Conservation (phyloP, 2,329 filamentous ascomycete genomes). For the Fusarium nodosum region DNA sequence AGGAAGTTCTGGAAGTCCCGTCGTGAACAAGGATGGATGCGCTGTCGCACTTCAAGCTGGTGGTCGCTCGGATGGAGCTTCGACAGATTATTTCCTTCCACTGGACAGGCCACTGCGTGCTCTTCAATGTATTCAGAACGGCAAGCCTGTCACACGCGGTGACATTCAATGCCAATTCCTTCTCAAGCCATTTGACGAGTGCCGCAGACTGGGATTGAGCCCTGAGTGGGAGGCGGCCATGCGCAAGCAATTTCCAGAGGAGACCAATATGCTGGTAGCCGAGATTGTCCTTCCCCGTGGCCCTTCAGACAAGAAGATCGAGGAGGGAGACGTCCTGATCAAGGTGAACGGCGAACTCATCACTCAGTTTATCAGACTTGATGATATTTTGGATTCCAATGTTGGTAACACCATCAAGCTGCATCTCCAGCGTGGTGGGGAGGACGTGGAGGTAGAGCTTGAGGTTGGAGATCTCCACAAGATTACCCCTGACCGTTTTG, state of each 20-base stretch:
- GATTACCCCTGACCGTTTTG: conserved; percentile 96
- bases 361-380: conserved; percentile 91
- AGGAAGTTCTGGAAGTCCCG: conserved; percentile 97
- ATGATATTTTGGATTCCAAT: conserved; percentile 90
- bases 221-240: conserved; percentile 89
- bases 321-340: conserved; percentile 93
- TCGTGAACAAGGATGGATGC: conserved; percentile 93
- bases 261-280: conserved; percentile 96
- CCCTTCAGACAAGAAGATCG: conserved; percentile 86
- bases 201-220: conserved; percentile 86
- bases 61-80: conserved; percentile 91
- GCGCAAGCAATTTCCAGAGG: conserved; percentile 85
- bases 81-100: conserved; percentile 97
- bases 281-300: conserved; percentile 95
- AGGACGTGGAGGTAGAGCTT: conserved; percentile 87
- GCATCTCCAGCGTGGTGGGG: conserved; percentile 87
- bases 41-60: conserved; percentile 95
- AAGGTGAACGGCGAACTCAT: conserved; percentile 94
- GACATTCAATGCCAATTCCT: conserved; percentile 99
- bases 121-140: conserved; percentile 84
- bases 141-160: conserved; percentile 82
- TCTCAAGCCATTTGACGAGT: conserved; percentile 97
- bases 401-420: conserved; percentile 84
- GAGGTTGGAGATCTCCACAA: conserved; percentile 89
- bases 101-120: conserved; percentile 91